Percentiles rank a stretch among this genome's conserved stretches.
Conservation (phyloP, 2,329 filamentous ascomycete genomes). For the Pseudogymnoascus sp. region DNA sequence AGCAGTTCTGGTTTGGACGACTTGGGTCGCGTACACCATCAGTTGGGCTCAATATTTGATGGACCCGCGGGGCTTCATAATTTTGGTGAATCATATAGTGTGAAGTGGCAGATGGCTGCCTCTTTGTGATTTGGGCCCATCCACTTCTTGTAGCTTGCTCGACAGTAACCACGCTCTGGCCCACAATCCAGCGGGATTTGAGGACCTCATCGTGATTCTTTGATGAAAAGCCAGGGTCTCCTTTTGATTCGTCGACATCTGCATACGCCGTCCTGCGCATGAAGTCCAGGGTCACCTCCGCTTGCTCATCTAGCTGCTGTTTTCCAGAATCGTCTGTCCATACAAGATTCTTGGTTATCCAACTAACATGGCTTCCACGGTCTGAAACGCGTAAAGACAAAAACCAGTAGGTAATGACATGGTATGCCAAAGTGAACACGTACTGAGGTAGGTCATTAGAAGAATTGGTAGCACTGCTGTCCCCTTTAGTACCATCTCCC, state of each 20-base stretch:
- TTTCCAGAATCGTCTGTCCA: constrained; percentile 70
- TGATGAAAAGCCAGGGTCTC: constrained; percentile 58
- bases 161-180: constrained; percentile 66
- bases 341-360: constrained; percentile 78
- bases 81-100: constrained; percentile 47
- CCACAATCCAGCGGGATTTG: constrained; percentile 64
- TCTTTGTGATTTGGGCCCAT: constrained; percentile 63
- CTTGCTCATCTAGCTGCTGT: constrained; percentile 80
- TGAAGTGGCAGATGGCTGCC: constrained; percentile 62
- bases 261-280: constrained; percentile 85
- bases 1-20: constrained; percentile 47
- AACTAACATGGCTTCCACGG: constrained; percentile 74
- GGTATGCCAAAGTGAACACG: constrained; percentile 86
- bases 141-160: constrained; percentile 61
- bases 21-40: constrained; percentile 45
- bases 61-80: constrained; percentile 50
- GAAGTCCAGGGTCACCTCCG: constrained; percentile 87
- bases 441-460: constrained; percentile 83
- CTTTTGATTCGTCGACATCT: constrained; percentile 69
- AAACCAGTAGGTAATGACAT: constrained; percentile 97
- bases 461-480: constrained; percentile 36
- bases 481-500: constrained; percentile 36
- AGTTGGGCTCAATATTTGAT: constrained; percentile 44
- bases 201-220: constrained; percentile 58
- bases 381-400: constrained; percentile 79